These are phyloP conservation scores for Hypoxylon sp. DNA, from an alignment of 2,329 filamentous ascomycete genomes.

Conservation along the genomic window DNA sequence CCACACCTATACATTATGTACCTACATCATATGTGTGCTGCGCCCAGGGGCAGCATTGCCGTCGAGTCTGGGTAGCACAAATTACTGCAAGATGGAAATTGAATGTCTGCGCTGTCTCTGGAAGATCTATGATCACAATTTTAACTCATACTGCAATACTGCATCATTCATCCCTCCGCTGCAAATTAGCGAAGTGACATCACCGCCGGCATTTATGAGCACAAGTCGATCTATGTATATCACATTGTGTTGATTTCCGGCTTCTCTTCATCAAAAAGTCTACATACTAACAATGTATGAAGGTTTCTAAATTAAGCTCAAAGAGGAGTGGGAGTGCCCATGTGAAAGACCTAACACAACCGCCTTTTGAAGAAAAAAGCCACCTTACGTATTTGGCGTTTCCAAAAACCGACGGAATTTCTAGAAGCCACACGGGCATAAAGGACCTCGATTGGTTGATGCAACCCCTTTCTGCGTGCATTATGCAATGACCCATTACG, in stretches of 20 bases:
- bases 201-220: constrained; percentile 18
- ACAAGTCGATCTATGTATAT: neutral
- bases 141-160: constrained; percentile 35
- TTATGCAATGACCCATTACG: constrained; percentile 13
- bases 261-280: constrained; percentile 7
- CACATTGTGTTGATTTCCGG: constrained; percentile 1
- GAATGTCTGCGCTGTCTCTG: constrained; percentile 23
- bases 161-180: constrained; percentile 21
- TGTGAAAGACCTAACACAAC: constrained; percentile 19
- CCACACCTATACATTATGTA: too few species aligned
- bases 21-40: neutral
- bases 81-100: constrained; percentile 37
- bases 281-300: neutral
- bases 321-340: constrained; percentile 15
- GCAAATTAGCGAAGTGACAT: constrained; percentile 31
- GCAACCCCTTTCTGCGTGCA: constrained; percentile 35
- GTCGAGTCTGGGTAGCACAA: constrained; percentile 33
- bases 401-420: constrained; percentile 18
- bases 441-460: constrained; percentile 29
- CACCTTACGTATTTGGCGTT: constrained; percentile 17
- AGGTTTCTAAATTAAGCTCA: constrained; percentile 39
- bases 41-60: constrained; percentile 21
- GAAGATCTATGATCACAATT: constrained; percentile 39
- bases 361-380: neutral
- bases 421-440: constrained; percentile 19